A percentile compares a stretch with the other conserved stretches of the same genome.
Evolutionary conservation across 306 rosid species (phyloP).

Genomic region (Cicer pinnatifidum): DNA sequence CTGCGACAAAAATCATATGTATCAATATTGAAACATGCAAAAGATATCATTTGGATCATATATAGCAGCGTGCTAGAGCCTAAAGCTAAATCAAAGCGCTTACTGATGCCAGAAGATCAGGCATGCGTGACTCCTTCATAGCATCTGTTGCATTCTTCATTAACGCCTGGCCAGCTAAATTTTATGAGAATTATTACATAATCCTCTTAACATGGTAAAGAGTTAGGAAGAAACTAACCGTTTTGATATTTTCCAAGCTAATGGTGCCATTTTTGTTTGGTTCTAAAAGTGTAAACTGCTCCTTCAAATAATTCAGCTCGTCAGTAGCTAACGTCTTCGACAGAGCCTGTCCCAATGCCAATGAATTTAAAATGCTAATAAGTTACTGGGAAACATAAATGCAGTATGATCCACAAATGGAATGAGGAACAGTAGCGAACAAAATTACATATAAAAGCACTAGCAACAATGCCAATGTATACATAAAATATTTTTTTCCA

Average conservation of each 20-base stretch:
- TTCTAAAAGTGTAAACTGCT: conserved; percentile 75
- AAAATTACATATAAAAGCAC: background rate
- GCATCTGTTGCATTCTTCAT: conserved; percentile 86
- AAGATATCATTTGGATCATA: conserved; percentile 3
- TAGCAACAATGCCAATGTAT: background rate
- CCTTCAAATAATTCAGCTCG: conserved; percentile 69
- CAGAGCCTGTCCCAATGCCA: conserved; percentile 67
- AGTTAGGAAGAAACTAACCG: conserved; percentile 62
- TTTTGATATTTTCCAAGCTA: conserved; percentile 80
- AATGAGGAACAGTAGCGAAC: background rate
- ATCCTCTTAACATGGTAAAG: conserved; percentile 28
- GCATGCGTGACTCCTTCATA: conserved; percentile 83
- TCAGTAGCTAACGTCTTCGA: conserved; percentile 77
- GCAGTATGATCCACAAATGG: background rate
- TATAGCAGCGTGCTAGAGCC: conserved; percentile 3
- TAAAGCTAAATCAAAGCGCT: conserved; percentile 43
- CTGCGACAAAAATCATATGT: conserved; percentile 55
- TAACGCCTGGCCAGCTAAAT: conserved; percentile 64
- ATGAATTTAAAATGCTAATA: conserved; percentile 28
- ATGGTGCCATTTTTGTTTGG: conserved; percentile 82
- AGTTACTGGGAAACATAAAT: conserved; percentile 27
- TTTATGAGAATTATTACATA: conserved; percentile 44
- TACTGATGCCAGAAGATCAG: conserved; percentile 75
- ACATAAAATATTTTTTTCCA: conserved; percentile 6
- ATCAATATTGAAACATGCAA: conserved; percentile 24